Evolutionary conservation across 2,329 filamentous ascomycete species (phyloP), one percentile per base, ranked within the genome.

Genomic region (Penicillium sp.): DNA sequence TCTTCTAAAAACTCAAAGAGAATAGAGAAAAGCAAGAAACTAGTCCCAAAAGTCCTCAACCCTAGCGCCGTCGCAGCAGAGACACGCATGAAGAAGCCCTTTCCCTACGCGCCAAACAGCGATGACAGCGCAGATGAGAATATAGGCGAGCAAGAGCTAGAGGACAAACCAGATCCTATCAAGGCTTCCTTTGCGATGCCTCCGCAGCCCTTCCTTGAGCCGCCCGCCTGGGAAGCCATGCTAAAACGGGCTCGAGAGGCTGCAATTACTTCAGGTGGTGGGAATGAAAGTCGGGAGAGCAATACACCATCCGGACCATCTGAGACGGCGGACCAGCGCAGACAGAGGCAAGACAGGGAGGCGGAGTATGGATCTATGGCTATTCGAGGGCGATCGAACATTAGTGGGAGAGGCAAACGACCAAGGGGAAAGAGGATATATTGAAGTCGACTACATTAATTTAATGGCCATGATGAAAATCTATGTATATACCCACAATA

Each of bases 141-240:
- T 19, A 39, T 31, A 19, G 27, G 10, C 7, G 46, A 53, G 14
- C 8, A 56, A 1, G 52, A 49, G 48, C 29, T 47, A 21, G 29
- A 55, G 9, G 42, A 35, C 3, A 57, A 52, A 9, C n/a, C 55
- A 5, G 26, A 47, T 1, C 58, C 58, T 13, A 66, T 68, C n/a
- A 69, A 75, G 45, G 67, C 73, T 50, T 64, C 76, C 47, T 73
- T 74, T 16, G 70, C 69, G 24, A 55, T 56, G 8, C 56, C 68
- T 21, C 65, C 72, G 33, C 74, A 77, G 58, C 76, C 73, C 22
- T 78, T 78, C 52, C 65, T 78, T 9, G 73, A 78, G 56, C 71
- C 74, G 8, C 65, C 60, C 6, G 48, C 62, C 10, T 71, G 75
- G 62, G 71, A 72, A 55, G 65, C 57, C 13, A 68, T 75, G 48